Base-by-base conservation (phyloP, 2,329 filamentous ascomycete species). In the Gaeumannomyces sp. region DNA sequence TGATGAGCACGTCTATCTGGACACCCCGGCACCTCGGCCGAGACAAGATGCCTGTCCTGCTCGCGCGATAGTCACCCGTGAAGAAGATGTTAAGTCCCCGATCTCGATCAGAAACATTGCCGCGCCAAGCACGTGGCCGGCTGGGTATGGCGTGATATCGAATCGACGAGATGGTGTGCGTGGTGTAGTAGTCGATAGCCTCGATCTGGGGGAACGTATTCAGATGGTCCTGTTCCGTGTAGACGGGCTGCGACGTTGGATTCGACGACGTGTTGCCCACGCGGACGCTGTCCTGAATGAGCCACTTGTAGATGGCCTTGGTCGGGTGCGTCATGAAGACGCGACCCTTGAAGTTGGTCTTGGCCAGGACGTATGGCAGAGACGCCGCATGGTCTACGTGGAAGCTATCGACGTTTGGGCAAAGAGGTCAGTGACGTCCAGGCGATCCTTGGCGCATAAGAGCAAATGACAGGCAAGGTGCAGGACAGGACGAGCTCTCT, bases 321-420 rank as follows among this genome's bases (percentile, higher is more conserved):
- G 95, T 99, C 1, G 95, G 93, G 80, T 99, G 95, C 63, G 95
- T 99, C 94, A 98, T 99, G 80, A 97, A 98, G 67, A 98, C 94
- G 28, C 93, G 88, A 61, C 95, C 95, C 69, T 91, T 90, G 81
- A 99, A 99, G 76, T 97, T 97, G 53, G 95, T 98, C 80, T 99
- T 99, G 69, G 94, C 91, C 69, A 99, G 85, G 66, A 99, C 95
- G 75, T 98, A 99, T 59, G 95, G 95, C 60, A 99, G 81, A n/a
- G 94, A 97, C 22, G 94, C 94, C n/a, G 95, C 95, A 80, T 99
- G 95, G 74, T 99, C 95, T 75, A 98, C 85, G 77, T 99, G 95
- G 75, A 99, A 99, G 90, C 94, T 97, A 62, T 58, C 38, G 10
- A 60, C n/a, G n/a, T 22, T 53, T n/a, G 45, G 45, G 22, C 22